Conservation (phyloP, 192 early-diverging fungal genomes). For the Oehlia diaphana region DNA sequence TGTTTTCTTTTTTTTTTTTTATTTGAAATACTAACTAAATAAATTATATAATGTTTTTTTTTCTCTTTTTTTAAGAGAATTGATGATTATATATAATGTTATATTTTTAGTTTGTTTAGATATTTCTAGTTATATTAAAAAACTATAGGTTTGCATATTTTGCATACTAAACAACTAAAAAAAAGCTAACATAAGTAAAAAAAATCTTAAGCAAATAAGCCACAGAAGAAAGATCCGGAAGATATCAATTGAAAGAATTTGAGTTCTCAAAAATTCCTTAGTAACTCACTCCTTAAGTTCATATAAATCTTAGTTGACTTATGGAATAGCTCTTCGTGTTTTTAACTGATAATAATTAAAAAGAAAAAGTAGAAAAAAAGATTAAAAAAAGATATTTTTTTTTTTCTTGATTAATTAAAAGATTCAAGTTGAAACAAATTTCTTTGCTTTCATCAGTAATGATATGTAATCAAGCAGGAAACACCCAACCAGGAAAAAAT, state of each 20-base stretch:
- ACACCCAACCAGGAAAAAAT: too few relatives aligned
- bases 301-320: neutral
- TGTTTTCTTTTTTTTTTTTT: neutral
- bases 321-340: neutral
- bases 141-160: neutral
- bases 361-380: neutral
- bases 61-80: neutral
- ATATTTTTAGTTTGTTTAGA: neutral
- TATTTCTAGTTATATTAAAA: neutral
- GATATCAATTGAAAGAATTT: neutral
- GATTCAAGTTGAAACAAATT: neutral
- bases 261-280: neutral
- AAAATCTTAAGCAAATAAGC: neutral
- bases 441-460: neutral
- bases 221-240: neutral
- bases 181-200: neutral
- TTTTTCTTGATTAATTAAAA: too few relatives aligned
- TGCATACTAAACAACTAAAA: neutral
- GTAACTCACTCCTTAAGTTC: neutral
- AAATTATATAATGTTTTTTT: neutral
- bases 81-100: neutral
- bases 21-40: neutral
- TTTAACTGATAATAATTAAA: neutral
- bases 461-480: neutral
- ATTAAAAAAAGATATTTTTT: neutral